A percentile compares a stretch with the other conserved stretches of the same genome.
Conservation (phyloP, 768 basidiomycete species). For the Rubroboletus satanas region DNA sequence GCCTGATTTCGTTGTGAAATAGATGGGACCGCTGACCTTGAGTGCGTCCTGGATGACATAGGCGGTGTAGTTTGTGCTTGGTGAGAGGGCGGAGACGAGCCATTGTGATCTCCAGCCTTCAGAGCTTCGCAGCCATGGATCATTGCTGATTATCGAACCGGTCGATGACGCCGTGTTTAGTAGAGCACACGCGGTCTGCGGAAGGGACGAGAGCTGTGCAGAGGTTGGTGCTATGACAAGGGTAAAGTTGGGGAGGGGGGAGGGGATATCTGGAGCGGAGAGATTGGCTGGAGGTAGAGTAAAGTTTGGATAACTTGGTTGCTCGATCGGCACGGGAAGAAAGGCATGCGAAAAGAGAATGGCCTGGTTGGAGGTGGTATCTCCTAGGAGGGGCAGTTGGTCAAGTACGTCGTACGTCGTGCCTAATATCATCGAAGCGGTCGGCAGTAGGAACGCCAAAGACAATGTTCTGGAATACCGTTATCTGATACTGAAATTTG, state of each 20-base stretch:
- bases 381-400: slow-evolving; percentile 57
- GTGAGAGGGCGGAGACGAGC: slow-evolving; percentile 53
- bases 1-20: slow-evolving; percentile 75
- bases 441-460: neutral
- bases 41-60: slow-evolving; percentile 56
- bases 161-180: slow-evolving; percentile 31
- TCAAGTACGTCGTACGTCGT: slow-evolving; percentile 46
- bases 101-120: slow-evolving; percentile 69
- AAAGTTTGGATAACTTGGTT: slow-evolving; percentile 70
- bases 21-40: slow-evolving; percentile 64
- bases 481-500: slow-evolving; percentile 55
- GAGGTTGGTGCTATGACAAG: slow-evolving; percentile 54
- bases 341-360: slow-evolving; percentile 68
- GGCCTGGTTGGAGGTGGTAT: slow-evolving; percentile 70
- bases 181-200: slow-evolving; percentile 62
- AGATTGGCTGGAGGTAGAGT: slow-evolving; percentile 60
- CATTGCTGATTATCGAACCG: slow-evolving; percentile 41
- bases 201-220: slow-evolving; percentile 38
- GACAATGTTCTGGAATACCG: slow-evolving; percentile 25
- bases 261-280: slow-evolving; percentile 39
- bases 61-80: slow-evolving; percentile 75
- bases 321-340: slow-evolving; percentile 21
- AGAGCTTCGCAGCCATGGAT: slow-evolving; percentile 53
- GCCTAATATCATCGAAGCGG: slow-evolving; percentile 28
- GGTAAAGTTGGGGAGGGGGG: slow-evolving; percentile 46